Base-by-base conservation (phyloP, 495 filamentous ascomycete species). In the Bombardia bombarda region DNA sequence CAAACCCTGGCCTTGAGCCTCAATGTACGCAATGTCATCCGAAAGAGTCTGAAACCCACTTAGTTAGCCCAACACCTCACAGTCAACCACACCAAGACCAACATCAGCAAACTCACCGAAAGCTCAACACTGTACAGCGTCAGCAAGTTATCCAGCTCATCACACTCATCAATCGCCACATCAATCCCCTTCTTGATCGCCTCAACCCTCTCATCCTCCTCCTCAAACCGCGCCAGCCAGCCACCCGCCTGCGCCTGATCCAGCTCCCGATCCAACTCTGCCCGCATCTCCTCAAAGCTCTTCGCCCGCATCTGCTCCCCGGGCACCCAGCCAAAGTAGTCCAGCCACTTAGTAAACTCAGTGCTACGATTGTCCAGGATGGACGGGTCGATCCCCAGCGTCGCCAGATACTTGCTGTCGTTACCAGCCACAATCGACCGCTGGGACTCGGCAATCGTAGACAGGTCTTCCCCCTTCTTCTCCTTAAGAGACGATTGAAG, bases 11-110 rank as follows among this genome's bases (percentile, higher is more conserved):
- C 86, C 88, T 58, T 97, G 92, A 7, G 93, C 87, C 67, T 98
- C 92, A 39, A 98, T 96, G 56, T 90, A 96, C 5, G 89, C 80
- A 33, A 98, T 88, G 63, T 98, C 92, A 25, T 96, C 90, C 42
- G 90, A 86, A 3, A 98, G 72, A 34, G 87, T 97, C 86, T 95
- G 45, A 5, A 28, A 28, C 25, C 25, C 6, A 7, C 7, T 28
- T 28, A 28, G 12, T 6, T 28, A n/a, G 25, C 28, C 26, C 50
- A 75, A 66, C 36, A 40, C 18, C 19, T 6, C 20, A 3, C 31
- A 17, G 1, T 9, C 12, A 13, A 28, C 32, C 25, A 6, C 5
- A 22, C 17, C 8, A 41, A 25, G 17, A 24, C 8, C 31, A 6
- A 32, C 6, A 19, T 8, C 0, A 6, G 22, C 3, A 10, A 20